These are phyloP conservation scores for Ploettnerulaceae sp. DNA, from an alignment of 2,329 filamentous ascomycete genomes.

Conservation along the genomic window DNA sequence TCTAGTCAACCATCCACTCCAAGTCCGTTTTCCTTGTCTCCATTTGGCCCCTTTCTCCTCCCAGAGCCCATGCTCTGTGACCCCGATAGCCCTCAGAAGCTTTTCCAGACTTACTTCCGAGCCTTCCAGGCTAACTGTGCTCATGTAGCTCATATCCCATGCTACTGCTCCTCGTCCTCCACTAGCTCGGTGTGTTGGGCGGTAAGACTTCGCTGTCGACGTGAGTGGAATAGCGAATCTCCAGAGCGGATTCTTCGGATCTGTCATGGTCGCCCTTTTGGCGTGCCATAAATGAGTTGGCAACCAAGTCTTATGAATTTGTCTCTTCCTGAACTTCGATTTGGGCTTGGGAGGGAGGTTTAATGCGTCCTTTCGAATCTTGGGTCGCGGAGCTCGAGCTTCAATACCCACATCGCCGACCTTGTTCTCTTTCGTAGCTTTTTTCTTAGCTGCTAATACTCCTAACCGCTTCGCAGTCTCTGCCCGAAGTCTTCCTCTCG, in stretches of 20 bases:
- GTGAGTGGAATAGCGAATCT: slow-evolving; percentile 80
- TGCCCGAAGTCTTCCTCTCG: slow-evolving; percentile 58
- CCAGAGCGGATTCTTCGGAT: slow-evolving; percentile 77
- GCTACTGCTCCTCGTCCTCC: slow-evolving; percentile 71
- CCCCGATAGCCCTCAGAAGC: slow-evolving; percentile 61
- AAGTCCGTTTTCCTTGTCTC: slow-evolving; percentile 56
- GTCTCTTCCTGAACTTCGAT: slow-evolving; percentile 76
- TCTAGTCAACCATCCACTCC: slow-evolving; percentile 54
- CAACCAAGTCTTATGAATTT: slow-evolving; percentile 85
- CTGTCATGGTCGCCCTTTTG: slow-evolving; percentile 85
- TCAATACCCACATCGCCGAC: slow-evolving; percentile 32
- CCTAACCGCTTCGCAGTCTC: slow-evolving; percentile 72
- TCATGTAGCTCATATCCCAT: slow-evolving; percentile 95
- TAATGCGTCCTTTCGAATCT: slow-evolving; percentile 65
- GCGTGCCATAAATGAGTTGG: slow-evolving; percentile 93
- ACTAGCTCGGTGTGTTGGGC: slow-evolving; percentile 77
- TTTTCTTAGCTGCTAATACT: slow-evolving; percentile 54
- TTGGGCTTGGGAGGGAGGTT: slow-evolving; percentile 58
- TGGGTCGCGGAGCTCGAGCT: slow-evolving; percentile 49
- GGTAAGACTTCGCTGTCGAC: slow-evolving; percentile 84
- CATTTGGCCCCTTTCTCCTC: slow-evolving; percentile 63
- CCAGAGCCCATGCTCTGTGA: slow-evolving; percentile 58
- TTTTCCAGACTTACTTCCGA: slow-evolving; percentile 56
- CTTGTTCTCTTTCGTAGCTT: slow-evolving; percentile 38
- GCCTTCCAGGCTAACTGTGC: slow-evolving; percentile 76